Evolutionary conservation across 768 basidiomycete species (phyloP), one percentile per base, ranked within the genome.

Genomic region (Suillus cothurnatus): DNA sequence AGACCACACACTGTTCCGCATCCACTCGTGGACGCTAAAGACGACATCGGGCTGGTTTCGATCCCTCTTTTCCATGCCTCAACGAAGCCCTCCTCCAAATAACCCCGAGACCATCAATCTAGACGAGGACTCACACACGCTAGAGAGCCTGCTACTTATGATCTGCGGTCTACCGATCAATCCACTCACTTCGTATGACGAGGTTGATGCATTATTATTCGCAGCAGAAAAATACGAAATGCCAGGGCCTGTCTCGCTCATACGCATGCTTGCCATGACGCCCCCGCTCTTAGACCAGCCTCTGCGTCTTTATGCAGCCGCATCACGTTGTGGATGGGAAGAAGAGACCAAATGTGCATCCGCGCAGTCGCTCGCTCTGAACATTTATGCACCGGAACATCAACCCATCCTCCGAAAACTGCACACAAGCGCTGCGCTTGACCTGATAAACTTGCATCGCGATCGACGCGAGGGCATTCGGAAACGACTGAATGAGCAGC

Each of bases 161-260:
- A 79, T 85, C 31, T 87, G 84, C 58, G 88, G 89, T 11, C 78
- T 88, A 12, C 78, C 86, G 0, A 80, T 90, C 19, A 77, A 81
- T 17, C 72, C 76, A 4, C 74, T 87, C 31, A 76, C 78, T 43
- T 83, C 84, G 1, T 86, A 84, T 71, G 87, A 88, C 68, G 66
- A 74, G 38, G 75, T 90, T 61, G 88, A 90, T 62, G 73, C 80
- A 4, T 70, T 90, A 21, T 75, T 90, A 15, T 86, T 82, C 62
- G 86, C 87, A 0, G 84, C 88, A 0, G 88, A 90, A 70, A 89
- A 88, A 70, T 90, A 90, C 72, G 88, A 89, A 41, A 90, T 88
- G 85, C 82, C 85, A 0, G 89, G 88, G 0, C 86, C 88, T 2
- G 77, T 80, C 64, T 87, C 86, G 7, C 83, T 89, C 67, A 74